Base-by-base conservation (phyloP, 2,329 filamentous ascomycete genomes). In the Aspergillus tamarii region DNA sequence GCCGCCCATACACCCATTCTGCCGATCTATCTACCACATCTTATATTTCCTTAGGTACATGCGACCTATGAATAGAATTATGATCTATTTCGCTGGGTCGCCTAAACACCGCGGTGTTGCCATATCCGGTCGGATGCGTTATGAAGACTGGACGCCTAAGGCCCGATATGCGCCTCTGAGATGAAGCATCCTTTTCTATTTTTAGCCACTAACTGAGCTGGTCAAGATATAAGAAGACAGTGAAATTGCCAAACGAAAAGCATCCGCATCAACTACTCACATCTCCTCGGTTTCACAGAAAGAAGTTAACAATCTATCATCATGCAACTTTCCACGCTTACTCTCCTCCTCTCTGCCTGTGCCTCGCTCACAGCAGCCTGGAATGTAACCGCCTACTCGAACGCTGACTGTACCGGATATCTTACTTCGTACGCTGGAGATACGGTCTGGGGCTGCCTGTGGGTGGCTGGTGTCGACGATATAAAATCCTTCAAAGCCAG, bases 401-500 rank as follows among this genome's bases (percentile, higher is more conserved):
- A 50, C 57, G n/a, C 26, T 16, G 57, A 59, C 21, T 59, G 57
- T 23, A 59, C 57, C 10, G 43, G 57, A n/a, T 48, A 59, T 4
- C 19, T 59, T 23, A 59, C 57, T 16, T 59, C 28, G 28, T n/a
- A 39, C 11, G 2, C 19, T 2, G 43, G 57, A 7, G 43, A 59
- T 2, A 39, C 30, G 57, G 10, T 8, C 57, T 59, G 23, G 14
- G 57, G 57, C 43, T 59, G 57, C 43, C 32, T 32, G 11, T 59
- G 19, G 19, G 39, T 59, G 12, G 14, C n/a, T 3, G n/a, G 28
- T 10, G 21, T 46, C n/a, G 2, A 59, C n/a, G n/a, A 21, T 10
- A 59, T 50, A 14, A 45, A 59, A 8, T 32, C 57, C 8, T 21
- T 59, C 26, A 48, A 46, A 1, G 43, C 23, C 19, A 43, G 34